A percentile compares a stretch with the other conserved stretches of the same genome.
Conservation (phyloP, 495 filamentous ascomycete genomes). For the Penicillium riverlandense region DNA sequence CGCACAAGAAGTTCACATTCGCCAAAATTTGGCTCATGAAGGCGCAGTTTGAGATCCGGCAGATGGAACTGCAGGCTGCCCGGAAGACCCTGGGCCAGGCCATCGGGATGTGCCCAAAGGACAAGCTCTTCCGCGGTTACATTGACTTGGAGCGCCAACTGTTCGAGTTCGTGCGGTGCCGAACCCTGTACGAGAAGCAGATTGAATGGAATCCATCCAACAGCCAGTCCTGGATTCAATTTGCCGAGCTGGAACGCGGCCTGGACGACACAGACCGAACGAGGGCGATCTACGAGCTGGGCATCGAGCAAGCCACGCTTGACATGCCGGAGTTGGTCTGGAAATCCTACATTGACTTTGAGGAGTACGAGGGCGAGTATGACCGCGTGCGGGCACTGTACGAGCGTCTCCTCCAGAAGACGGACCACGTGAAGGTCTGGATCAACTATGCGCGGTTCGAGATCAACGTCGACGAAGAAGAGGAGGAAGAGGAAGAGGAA, state of each 20-base stretch:
- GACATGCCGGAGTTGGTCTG: constrained; percentile 98
- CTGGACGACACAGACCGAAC: constrained; percentile 82
- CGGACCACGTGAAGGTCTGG: constrained; percentile 98
- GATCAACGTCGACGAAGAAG: constrained; percentile 73
- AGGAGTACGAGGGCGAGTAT: constrained; percentile 88
- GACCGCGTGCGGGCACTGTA: constrained; percentile 76
- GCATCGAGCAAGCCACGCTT: constrained; percentile 71
- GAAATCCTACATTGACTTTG: constrained; percentile 98
- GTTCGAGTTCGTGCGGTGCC: constrained; percentile 85
- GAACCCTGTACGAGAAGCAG: constrained; percentile 88
- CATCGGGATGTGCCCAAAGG: constrained; percentile 91
- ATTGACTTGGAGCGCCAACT: constrained; percentile 85
- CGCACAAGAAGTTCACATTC: constrained; percentile 96
- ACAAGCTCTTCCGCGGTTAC: constrained; percentile 90
- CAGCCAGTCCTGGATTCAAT: constrained; percentile 89
- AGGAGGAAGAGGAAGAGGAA: constrained; percentile 55
- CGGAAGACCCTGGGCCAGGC: constrained; percentile 84
- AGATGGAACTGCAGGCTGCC: constrained; percentile 68
- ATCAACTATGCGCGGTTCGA: constrained; percentile 96
- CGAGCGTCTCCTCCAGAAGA: constrained; percentile 86
- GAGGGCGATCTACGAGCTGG: constrained; percentile 89
- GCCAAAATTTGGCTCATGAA: constrained; percentile 93
- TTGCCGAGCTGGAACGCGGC: constrained; percentile 83
- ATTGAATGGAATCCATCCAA: constrained; percentile 86
- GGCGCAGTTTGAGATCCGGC: constrained; percentile 88